Evolutionary conservation across 495 filamentous ascomycete genomes (phyloP).

Genomic region (Melanomma pulvis-pyrius): DNA sequence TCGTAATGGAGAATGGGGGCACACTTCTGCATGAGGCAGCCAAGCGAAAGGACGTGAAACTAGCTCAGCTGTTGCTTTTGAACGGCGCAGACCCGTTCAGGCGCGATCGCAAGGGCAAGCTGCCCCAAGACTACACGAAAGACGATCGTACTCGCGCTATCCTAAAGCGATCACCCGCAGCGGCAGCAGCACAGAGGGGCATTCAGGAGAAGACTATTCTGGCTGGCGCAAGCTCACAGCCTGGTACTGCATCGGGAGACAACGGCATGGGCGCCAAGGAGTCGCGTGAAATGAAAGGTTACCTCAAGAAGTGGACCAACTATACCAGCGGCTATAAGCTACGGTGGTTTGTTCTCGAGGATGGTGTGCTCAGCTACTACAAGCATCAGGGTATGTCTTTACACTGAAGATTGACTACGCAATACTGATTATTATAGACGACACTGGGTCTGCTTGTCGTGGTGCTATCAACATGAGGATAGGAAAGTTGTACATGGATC

Average conservation of each 20-base stretch:
- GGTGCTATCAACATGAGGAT: constrained; percentile 99
- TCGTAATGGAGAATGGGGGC: constrained; percentile 74
- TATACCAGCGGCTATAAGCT: constrained; percentile 96
- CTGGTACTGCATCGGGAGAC: constrained; percentile 59
- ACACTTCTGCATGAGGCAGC: constrained; percentile 94
- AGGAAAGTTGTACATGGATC: constrained; percentile 89
- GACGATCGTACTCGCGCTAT: constrained; percentile 86
- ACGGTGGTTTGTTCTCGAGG: constrained; percentile 96
- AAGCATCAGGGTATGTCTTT: constrained; percentile 79
- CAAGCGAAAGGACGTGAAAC: constrained; percentile 75
- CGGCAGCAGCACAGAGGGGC: constrained; percentile 88
- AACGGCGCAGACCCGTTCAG: constrained; percentile 98
- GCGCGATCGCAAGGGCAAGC: constrained; percentile 89
- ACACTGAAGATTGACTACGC: neutral
- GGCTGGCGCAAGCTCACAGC: constrained; percentile 55
- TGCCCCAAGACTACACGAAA: constrained; percentile 96
- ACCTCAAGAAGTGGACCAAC: constrained; percentile 99
- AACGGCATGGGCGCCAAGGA: constrained; percentile 74
- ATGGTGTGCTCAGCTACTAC: constrained; percentile 97
- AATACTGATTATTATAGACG: constrained; percentile 58
- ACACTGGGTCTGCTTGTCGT: constrained; percentile 87
- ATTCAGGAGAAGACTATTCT: constrained; percentile 97
- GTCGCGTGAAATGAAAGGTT: constrained; percentile 94
- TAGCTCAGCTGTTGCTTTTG: constrained; percentile 86
- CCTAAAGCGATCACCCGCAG: constrained; percentile 91